Evolutionary conservation across 164 flowering plant species (phyloP).

Genomic region (Aristolochia contorta): DNA sequence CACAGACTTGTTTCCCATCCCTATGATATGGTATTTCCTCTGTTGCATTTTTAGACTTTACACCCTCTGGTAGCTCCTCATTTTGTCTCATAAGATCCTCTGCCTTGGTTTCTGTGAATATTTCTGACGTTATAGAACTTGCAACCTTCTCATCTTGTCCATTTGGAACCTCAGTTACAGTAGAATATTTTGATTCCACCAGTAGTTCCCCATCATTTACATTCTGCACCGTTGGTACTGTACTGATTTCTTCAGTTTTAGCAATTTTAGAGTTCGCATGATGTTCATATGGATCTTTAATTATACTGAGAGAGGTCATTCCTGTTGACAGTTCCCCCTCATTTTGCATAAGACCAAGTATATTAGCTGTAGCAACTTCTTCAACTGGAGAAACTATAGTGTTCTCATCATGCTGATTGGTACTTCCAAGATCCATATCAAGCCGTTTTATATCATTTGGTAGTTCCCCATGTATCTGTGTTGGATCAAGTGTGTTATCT

Average conservation of each 20-base stretch:
- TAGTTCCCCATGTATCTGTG: constrained; percentile 17
- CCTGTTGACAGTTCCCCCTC: constrained; percentile 16
- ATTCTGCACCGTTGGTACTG: constrained; percentile 4
- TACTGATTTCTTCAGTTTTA: constrained; percentile 5
- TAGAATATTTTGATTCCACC: too few species aligned
- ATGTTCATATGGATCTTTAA: constrained; percentile 12
- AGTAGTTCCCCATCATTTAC: too few species aligned
- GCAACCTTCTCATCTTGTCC: constrained; percentile 10
- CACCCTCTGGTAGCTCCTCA: too few species aligned
- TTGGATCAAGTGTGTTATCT: constrained; percentile 6
- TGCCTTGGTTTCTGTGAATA: too few species aligned
- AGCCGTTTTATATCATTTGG: background rate
- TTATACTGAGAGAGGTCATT: constrained; percentile 15
- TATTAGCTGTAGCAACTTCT: constrained; percentile 14
- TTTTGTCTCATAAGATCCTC: too few species aligned
- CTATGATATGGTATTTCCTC: too few species aligned
- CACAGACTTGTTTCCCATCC: constrained; percentile 9
- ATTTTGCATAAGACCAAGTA: constrained; percentile 7
- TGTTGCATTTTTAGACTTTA: too few species aligned
- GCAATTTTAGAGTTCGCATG: constrained; percentile 7
- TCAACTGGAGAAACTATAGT: background rate
- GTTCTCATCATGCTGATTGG: too few species aligned
- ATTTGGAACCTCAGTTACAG: constrained; percentile 5
- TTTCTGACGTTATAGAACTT: too few species aligned
- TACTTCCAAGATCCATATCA: too few species aligned